These are phyloP conservation scores for Rhizopus delemar DNA, from an alignment of 371 early-diverging fungal species.

Conservation along the genomic window DNA sequence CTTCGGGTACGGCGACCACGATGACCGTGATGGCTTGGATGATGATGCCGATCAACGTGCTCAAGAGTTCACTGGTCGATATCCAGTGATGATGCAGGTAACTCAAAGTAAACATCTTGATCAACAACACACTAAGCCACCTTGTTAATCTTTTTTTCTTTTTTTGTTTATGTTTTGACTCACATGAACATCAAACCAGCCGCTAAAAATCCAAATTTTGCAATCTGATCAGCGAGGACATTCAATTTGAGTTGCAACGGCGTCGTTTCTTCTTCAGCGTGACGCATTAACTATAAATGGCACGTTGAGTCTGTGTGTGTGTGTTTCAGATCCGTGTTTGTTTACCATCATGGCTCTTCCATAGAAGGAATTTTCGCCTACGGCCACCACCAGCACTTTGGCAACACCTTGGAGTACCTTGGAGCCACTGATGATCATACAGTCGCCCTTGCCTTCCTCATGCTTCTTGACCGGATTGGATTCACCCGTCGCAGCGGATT, in stretches of 20 bases:
- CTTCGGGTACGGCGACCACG: constrained; percentile 75
- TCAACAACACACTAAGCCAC: constrained; percentile 41
- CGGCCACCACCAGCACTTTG: constrained; percentile 63
- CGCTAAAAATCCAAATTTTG: constrained; percentile 68
- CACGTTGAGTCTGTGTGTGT: not conserved
- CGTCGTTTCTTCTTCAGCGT: constrained; percentile 63
- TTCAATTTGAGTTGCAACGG: constrained; percentile 79
- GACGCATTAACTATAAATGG: constrained; percentile 36
- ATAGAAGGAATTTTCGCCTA: constrained; percentile 68
- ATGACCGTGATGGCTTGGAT: constrained; percentile 69
- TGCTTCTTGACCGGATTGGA: constrained; percentile 64
- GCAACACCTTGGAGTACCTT: constrained; percentile 74
- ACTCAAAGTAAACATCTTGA: constrained; percentile 59
- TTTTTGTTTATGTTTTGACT: not conserved
- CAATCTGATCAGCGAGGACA: constrained; percentile 72
- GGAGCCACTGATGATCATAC: constrained; percentile 71
- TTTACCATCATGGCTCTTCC: constrained; percentile 40
- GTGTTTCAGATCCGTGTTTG: too few relatives aligned
- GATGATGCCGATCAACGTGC: constrained; percentile 52
- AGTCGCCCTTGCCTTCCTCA: constrained; percentile 8
- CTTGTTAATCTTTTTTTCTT: not conserved
- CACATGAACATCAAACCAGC: constrained; percentile 61
- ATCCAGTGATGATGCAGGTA: constrained; percentile 46
- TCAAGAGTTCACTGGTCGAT: constrained; percentile 38
- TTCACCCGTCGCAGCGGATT: constrained; percentile 86